phyloP scores from a whole-genome alignment of 2,329 filamentous ascomycete species.

The Cladosporium cucumerinum region DNA sequence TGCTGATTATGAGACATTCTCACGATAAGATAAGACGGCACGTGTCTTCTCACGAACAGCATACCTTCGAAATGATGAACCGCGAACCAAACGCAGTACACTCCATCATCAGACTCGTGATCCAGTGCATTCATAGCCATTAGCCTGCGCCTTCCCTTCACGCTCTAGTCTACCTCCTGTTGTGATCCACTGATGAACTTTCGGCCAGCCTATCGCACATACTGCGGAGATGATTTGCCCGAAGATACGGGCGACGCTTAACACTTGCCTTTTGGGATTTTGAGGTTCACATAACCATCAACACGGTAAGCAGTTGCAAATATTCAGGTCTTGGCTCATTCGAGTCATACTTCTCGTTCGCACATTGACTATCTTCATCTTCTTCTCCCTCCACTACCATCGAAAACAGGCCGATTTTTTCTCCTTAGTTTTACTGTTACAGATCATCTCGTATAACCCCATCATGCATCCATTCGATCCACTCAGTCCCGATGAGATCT shows the following conservation, averaged over 20 bases:
- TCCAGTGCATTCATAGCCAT: background rate
- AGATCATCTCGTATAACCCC: background rate
- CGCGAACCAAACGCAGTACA: background rate
- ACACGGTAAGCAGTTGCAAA: background rate
- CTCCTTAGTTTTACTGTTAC: background rate
- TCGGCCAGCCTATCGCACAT: background rate
- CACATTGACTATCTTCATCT: background rate
- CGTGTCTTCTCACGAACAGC: background rate
- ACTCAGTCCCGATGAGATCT: constrained; percentile 38
- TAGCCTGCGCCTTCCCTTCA: constrained; percentile 3
- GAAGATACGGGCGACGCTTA: background rate
- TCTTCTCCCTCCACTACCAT: background rate
- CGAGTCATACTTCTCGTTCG: background rate
- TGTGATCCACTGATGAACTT: background rate
- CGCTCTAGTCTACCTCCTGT: background rate
- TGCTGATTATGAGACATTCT: background rate
- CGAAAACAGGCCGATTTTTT: background rate
- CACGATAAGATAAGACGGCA: background rate
- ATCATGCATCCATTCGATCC: constrained; percentile 16
- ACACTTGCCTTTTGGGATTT: background rate
- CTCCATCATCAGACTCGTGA: background rate
- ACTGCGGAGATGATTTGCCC: background rate
- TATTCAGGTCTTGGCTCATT: background rate
- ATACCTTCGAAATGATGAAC: background rate
- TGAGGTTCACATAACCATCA: background rate